Base-by-base conservation (phyloP, 306 rosid species). In the Sphenostylis stenocarpa region DNA sequence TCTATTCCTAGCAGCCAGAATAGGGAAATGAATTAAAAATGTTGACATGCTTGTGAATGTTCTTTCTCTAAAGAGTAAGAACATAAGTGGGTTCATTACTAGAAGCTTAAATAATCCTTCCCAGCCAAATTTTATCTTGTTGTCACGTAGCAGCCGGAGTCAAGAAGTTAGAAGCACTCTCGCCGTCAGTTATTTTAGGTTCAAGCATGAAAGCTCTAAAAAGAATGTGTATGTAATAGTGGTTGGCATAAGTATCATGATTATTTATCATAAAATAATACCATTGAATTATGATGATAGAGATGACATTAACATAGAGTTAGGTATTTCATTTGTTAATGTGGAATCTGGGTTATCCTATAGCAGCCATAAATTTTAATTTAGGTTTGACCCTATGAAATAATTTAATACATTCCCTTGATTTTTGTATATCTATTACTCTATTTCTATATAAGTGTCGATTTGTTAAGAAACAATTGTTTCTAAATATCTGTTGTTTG, bases 221-320 rank as follows among this genome's bases (percentile, higher is more conserved):
- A 65, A 6, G 23, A n/a, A n/a, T 6, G 3, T 52, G 55, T 39
- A 70, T 52, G 64, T 12, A 56, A 19, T 19, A 52, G 34, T 28
- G 12, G 28, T 23, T n/a, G 67, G 45, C 56, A 12, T 31, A 49
- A 49, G 63, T 19, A 14, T 20, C 13, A 6, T 57, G 77, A 45
- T 43, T 78, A 57, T 76, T 51, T 66, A 52, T 16, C 21, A 23
- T 61, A 14, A 61, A 57, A 47, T 23, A 28, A 26, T 9, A 7
- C 13, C 64, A 4, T 63, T 62, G 57, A 29, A 79, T 63, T 67
- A 51, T 38, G n/a, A n/a, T 60, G 71, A 70, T 78, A 23, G 11
- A 58, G 31, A 49, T 70, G 41, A 15, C 23, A 38, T 16, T 48
- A 49, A 21, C 77, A 53, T 15, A 49, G 31, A 16, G 43, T 61